A percentile compares a stretch with the other conserved stretches of the same genome.
Conservation (phyloP, 139 green algal species). For the Coelastrella sp. region DNA sequence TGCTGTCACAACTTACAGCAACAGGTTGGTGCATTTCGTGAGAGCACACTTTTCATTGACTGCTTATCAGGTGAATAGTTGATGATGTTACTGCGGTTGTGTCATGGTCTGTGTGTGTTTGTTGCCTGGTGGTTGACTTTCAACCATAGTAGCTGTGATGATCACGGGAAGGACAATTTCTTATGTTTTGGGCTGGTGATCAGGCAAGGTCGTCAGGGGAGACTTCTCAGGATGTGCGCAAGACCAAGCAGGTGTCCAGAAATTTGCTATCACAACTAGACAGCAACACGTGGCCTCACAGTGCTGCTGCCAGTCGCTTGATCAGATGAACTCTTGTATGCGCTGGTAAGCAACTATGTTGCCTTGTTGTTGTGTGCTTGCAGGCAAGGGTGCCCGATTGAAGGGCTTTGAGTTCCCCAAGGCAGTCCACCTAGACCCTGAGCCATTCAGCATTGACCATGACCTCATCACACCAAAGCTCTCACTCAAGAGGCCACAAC, state of each 20-base stretch:
- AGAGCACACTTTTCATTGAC: background rate
- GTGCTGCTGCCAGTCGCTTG: no score
- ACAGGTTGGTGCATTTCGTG: constrained; percentile 26
- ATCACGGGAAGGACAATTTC: no score
- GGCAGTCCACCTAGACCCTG: constrained; percentile 76
- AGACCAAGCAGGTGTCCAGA: no score
- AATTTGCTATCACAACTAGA: no score
- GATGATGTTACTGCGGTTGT: background rate
- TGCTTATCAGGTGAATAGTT: background rate
- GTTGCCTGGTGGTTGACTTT: no score
- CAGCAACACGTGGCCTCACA: no score
- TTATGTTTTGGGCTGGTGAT: no score
- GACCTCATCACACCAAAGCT: constrained; percentile 92
- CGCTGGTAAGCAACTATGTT: no score
- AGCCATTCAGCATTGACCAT: constrained; percentile 73
- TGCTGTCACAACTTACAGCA: constrained; percentile 51
- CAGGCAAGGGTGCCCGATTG: constrained; percentile 79
- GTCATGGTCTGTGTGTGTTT: background rate
- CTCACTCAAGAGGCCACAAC: constrained; percentile 92
- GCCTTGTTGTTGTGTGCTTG: background rate
- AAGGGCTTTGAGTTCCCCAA: constrained; percentile 91
- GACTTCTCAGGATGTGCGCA: no score
- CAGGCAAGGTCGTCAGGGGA: no score
- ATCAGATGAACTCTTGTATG: background rate
- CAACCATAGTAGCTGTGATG: no score